Conservation (phyloP, 139 green algal genomes). For the Picochlorum sp. region DNA sequence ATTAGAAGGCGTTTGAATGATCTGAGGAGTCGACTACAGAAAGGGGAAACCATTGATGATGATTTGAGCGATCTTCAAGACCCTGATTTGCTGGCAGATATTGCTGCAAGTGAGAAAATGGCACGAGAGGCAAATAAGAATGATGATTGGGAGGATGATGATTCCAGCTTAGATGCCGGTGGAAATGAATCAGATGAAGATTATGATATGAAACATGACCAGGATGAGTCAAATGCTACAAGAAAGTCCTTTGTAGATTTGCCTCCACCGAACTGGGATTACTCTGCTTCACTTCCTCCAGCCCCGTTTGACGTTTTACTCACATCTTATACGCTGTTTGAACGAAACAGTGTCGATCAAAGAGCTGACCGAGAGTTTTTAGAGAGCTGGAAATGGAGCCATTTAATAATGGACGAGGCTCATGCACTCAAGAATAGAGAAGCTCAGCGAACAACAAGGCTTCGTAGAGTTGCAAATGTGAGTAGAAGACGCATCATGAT, state of each 20-base stretch:
- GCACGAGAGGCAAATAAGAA: slow-evolving; percentile 18
- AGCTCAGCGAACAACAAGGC: slow-evolving; percentile 30
- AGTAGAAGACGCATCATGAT: slow-evolving; percentile 68
- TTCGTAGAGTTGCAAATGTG: slow-evolving; percentile 36
- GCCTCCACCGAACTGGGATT: slow-evolving; percentile 22
- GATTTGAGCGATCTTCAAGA: slow-evolving; percentile 26
- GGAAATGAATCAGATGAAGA: slow-evolving; percentile 11
- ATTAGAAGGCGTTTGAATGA: slow-evolving; percentile 39
- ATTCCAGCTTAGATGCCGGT: neutral
- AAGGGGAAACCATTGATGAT: slow-evolving; percentile 11
- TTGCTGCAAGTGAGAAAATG: slow-evolving; percentile 14
- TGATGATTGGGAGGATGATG: slow-evolving; percentile 22
- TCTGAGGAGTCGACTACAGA: slow-evolving; percentile 10
- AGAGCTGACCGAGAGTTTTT: slow-evolving; percentile 27
- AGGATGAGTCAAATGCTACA: slow-evolving; percentile 1
- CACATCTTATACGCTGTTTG: slow-evolving; percentile 84
- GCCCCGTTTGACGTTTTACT: slow-evolving; percentile 81
- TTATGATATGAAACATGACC: neutral
- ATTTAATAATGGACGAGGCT: slow-evolving; percentile 73
- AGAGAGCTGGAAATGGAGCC: slow-evolving; percentile 55
- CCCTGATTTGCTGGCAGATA: slow-evolving; percentile 20
- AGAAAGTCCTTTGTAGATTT: neutral
- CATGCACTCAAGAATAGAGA: slow-evolving; percentile 84
- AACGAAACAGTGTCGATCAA: slow-evolving; percentile 55
- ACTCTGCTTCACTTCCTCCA: slow-evolving; percentile 1